Evolutionary conservation across 805 yeast genomes (phyloP).

Genomic region (Wickerhamiella parazyma): DNA sequence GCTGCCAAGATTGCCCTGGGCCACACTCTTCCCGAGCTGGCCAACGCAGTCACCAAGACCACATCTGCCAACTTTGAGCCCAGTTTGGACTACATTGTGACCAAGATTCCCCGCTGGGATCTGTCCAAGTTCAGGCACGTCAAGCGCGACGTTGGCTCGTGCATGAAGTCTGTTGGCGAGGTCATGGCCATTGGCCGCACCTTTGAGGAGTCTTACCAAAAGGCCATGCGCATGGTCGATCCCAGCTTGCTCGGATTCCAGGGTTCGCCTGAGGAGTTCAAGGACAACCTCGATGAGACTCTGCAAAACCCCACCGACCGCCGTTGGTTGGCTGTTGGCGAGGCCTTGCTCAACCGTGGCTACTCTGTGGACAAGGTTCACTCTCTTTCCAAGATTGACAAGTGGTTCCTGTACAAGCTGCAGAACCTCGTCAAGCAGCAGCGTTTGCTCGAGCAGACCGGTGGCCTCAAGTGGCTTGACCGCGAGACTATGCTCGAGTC

Average conservation of each 20-base stretch:
- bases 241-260: constrained; percentile 87
- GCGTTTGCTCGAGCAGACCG: constrained; percentile 27
- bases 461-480: constrained; percentile 40
- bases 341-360: constrained; percentile 82
- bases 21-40: constrained; percentile 85
- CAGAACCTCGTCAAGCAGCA: constrained; percentile 85
- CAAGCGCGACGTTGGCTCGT: constrained; percentile 81
- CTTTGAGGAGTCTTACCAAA: constrained; percentile 94
- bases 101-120: constrained; percentile 98
- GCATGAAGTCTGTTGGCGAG: constrained; percentile 98
- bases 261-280: constrained; percentile 54
- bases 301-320: constrained; percentile 93
- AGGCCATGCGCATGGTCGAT: constrained; percentile 85
- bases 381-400: constrained; percentile 82
- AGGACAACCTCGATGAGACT: constrained; percentile 76
- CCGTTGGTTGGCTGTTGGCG: constrained; percentile 95
- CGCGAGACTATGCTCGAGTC: constrained; percentile 49
- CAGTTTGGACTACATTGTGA: constrained; percentile 88
- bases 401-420: constrained; percentile 88
- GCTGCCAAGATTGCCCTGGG: constrained; percentile 96
- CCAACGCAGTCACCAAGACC: constrained; percentile 91
- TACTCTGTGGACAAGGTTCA: constrained; percentile 88
- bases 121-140: constrained; percentile 90
- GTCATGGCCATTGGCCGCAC: constrained; percentile 98
- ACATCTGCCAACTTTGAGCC: constrained; percentile 97